These are phyloP conservation scores for Carex arenaria DNA, from an alignment of 202 grass and related monocot genomes.

Conservation along the genomic window DNA sequence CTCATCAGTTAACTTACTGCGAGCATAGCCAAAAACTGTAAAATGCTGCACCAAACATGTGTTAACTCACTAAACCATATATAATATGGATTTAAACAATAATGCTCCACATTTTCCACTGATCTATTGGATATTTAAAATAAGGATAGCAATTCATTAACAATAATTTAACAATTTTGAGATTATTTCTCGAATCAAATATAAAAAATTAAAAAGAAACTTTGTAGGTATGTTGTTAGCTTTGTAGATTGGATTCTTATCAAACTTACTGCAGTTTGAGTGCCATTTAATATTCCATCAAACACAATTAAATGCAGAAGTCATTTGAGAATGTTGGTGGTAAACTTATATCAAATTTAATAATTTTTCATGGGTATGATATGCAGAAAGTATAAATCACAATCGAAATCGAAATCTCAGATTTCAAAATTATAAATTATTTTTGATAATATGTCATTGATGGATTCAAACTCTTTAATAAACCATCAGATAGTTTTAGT, in stretches of 20 bases:
- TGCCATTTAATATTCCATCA: neutral
- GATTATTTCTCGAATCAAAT: neutral
- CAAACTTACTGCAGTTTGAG: neutral
- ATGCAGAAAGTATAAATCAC: neutral
- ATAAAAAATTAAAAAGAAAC: neutral
- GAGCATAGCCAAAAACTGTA: constrained; percentile 88
- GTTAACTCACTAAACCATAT: constrained; percentile 22
- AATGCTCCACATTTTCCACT: neutral
- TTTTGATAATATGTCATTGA: neutral
- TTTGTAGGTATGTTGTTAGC: neutral
- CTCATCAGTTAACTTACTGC: constrained; percentile 76
- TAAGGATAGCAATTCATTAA: neutral
- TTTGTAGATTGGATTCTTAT: neutral
- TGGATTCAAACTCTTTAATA: neutral
- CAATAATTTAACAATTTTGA: neutral
- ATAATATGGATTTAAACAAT: neutral
- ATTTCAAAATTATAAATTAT: neutral
- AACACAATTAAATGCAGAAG: neutral
- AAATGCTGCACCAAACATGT: constrained; percentile 66
- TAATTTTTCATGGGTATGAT: neutral
- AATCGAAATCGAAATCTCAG: neutral
- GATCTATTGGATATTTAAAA: neutral
- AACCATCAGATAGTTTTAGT: neutral
- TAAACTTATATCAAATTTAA: neutral
- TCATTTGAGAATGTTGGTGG: neutral